Evolutionary conservation across 2,329 filamentous ascomycete genomes (phyloP).

Genomic region (Aspergillus terreus): DNA sequence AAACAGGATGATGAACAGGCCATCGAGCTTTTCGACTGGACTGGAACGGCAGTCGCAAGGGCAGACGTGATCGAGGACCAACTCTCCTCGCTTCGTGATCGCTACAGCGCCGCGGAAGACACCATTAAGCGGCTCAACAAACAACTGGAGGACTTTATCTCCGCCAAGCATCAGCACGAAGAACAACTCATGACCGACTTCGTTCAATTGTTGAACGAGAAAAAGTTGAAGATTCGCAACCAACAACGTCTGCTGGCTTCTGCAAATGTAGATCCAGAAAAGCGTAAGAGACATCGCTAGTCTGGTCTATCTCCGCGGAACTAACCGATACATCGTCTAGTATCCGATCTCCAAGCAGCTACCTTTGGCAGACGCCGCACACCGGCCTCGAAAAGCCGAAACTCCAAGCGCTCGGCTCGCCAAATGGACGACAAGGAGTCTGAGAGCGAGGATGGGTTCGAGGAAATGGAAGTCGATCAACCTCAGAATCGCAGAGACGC

Average conservation of each 20-base stretch:
- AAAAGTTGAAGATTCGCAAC: slow-evolving; percentile 63
- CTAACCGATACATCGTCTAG: slow-evolving; percentile 13
- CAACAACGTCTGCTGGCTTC: slow-evolving; percentile 55
- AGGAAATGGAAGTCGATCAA: slow-evolving; percentile 34
- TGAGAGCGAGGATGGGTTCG: slow-evolving; percentile 33
- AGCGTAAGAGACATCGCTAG: slow-evolving; percentile 23
- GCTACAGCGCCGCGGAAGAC: slow-evolving; percentile 44
- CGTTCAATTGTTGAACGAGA: slow-evolving; percentile 56
- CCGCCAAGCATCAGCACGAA: slow-evolving; percentile 56
- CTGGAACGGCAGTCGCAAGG: slow-evolving; percentile 44
- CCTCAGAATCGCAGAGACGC: slow-evolving; percentile 4
- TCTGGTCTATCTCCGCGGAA: not conserved
- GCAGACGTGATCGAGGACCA: slow-evolving; percentile 41
- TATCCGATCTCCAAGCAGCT: slow-evolving; percentile 23
- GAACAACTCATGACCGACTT: slow-evolving; percentile 57
- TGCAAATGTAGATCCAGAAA: slow-evolving; percentile 43
- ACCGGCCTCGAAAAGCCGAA: slow-evolving; percentile 13
- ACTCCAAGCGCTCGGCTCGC: slow-evolving; percentile 27
- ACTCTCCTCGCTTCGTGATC: slow-evolving; percentile 39
- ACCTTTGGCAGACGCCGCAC: slow-evolving; percentile 8
- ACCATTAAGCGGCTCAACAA: slow-evolving; percentile 49
- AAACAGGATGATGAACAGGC: slow-evolving; percentile 52
- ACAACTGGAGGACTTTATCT: slow-evolving; percentile 57
- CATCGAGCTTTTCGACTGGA: slow-evolving; percentile 57
- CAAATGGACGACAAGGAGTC: slow-evolving; percentile 18